These are phyloP conservation scores for Globisporangium lucens DNA, from an alignment of 352 stramenopile genomes.

Conservation along the genomic window DNA sequence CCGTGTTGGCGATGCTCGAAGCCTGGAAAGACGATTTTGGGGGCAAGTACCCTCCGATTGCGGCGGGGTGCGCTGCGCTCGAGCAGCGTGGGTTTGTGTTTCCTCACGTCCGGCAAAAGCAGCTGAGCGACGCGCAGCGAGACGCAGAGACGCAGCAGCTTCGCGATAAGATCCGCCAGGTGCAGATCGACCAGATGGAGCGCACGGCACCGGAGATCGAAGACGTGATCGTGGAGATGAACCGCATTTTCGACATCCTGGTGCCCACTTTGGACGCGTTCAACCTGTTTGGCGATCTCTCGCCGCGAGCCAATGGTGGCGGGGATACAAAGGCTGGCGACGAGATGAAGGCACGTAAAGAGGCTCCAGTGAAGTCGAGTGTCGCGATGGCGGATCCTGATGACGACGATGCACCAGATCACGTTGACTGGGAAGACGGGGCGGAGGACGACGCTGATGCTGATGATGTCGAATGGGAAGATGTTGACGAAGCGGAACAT, in stretches of 20 bases:
- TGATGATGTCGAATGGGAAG: slow-evolving; percentile 31
- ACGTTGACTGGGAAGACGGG: neutral
- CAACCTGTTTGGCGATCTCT: slow-evolving; percentile 21
- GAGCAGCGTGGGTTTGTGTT: slow-evolving; percentile 54
- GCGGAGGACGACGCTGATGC: slow-evolving; percentile 9
- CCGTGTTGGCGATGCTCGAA: slow-evolving; percentile 54
- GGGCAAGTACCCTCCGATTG: slow-evolving; percentile 45
- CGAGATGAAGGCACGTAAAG: neutral
- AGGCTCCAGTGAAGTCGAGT: neutral
- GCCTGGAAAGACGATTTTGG: slow-evolving; percentile 63
- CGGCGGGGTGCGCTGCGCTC: slow-evolving; percentile 47
- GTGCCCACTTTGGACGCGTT: slow-evolving; percentile 73
- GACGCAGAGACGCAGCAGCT: slow-evolving; percentile 21
- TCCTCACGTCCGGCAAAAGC: slow-evolving; percentile 21
- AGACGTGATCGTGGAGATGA: slow-evolving; percentile 59
- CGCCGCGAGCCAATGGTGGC: neutral
- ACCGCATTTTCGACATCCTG: slow-evolving; percentile 72
- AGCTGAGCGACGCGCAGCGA: slow-evolving; percentile 21
- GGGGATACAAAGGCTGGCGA: neutral
- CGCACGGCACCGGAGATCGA: slow-evolving; percentile 59
- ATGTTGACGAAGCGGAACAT: slow-evolving; percentile 6
- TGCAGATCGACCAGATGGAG: slow-evolving; percentile 35
- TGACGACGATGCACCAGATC: neutral
- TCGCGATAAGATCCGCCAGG: slow-evolving; percentile 14
- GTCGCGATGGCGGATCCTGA: neutral